phyloP scores from a whole-genome alignment of 768 basidiomycete genomes.

The Lanmaoa pseudosensibilis region DNA sequence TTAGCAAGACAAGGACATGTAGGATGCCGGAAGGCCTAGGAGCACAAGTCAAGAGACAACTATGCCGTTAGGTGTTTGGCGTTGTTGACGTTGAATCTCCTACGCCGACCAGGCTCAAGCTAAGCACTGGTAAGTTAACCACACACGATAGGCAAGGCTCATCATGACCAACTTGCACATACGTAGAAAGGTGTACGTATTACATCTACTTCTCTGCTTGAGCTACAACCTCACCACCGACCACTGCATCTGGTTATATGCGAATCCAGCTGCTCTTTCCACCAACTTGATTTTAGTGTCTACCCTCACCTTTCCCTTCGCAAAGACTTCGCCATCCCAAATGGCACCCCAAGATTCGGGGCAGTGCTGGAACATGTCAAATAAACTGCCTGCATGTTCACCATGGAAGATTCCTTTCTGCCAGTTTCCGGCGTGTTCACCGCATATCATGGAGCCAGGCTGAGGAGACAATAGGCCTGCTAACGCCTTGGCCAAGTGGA shows the following conservation, averaged over 20 bases:
- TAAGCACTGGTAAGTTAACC: too few relatives aligned
- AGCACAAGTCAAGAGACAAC: not conserved
- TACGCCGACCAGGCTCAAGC: too few relatives aligned
- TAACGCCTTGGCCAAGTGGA: conserved; percentile 27
- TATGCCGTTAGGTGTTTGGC: conserved; percentile 14
- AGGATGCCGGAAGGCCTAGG: conserved; percentile 1
- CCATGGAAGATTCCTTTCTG: not conserved
- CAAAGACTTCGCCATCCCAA: conserved; percentile 41
- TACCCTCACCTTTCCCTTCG: conserved; percentile 12
- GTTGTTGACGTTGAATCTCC: conserved; percentile 11
- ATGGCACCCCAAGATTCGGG: conserved; percentile 38
- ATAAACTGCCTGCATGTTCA: not conserved
- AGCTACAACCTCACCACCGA: conserved; percentile 22
- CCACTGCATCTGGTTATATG: conserved; percentile 25
- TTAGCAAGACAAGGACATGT: conserved; percentile 9
- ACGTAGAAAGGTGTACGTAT: too few relatives aligned
- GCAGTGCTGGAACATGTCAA: conserved; percentile 31
- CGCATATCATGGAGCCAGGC: conserved; percentile 35
- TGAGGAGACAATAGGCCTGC: conserved; percentile 30
- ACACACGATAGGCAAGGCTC: too few relatives aligned
- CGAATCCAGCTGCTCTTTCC: not conserved
- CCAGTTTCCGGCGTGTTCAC: conserved; percentile 23
- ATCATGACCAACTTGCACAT: not conserved
- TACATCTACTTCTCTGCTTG: not conserved
- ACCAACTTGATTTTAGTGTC: not conserved